phyloP scores from a whole-genome alignment of 345 rosid species.

The Hibiscus syriacus region DNA sequence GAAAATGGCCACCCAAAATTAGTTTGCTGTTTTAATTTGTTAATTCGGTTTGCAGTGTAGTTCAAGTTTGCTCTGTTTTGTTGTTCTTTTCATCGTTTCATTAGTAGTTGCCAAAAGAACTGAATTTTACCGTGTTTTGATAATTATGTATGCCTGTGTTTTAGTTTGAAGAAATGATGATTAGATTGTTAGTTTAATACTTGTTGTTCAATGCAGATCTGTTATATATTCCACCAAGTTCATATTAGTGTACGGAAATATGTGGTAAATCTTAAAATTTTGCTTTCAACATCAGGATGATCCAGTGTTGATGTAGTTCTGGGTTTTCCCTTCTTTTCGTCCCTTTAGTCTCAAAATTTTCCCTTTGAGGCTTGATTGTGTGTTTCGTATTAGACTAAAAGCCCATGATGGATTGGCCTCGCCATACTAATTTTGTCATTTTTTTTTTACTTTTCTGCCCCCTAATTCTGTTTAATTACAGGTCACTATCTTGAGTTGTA shows the following conservation, averaged over 20 bases:
- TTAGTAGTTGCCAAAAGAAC: not conserved
- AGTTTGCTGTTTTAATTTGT: no score
- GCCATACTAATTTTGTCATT: no score
- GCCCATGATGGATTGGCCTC: no score
- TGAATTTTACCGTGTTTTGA: not conserved
- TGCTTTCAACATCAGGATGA: not conserved
- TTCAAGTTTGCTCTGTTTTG: not conserved
- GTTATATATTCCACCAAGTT: not conserved
- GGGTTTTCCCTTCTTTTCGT: not conserved
- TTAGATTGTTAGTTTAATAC: not conserved
- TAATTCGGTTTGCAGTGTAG: not conserved
- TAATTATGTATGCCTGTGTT: not conserved
- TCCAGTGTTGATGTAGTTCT: not conserved
- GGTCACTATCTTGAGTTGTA: constrained; percentile 27
- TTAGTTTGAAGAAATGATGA: not conserved
- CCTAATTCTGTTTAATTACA: not conserved
- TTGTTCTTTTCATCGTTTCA: not conserved
- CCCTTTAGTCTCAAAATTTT: not conserved
- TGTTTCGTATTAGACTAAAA: not conserved
- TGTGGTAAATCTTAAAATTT: not conserved
- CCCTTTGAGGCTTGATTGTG: not conserved
- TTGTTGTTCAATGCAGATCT: not conserved
- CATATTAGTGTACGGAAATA: not conserved
- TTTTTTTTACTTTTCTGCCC: not conserved
- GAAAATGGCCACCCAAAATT: not conserved